Base-by-base conservation (phyloP, 2,329 filamentous ascomycete genomes). In the Alternaria angustiovoidea region DNA sequence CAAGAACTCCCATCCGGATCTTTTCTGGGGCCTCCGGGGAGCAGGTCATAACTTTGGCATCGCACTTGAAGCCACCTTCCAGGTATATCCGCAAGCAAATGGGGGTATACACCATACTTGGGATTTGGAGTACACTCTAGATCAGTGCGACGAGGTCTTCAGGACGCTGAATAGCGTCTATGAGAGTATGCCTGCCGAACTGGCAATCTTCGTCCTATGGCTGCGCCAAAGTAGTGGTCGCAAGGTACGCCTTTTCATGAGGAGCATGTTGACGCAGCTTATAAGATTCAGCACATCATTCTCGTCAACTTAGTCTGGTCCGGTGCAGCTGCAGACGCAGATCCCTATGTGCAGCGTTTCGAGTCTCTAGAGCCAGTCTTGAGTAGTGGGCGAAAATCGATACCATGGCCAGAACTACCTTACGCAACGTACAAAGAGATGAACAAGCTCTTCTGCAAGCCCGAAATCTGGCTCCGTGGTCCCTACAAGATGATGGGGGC, bases 351-450 rank as follows among this genome's bases (percentile, higher is more conserved):
- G 36, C 28, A 54, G 22, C 56, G 49, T 43, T 58, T 58, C 20
- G 56, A 58, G 12, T 54, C 49, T n/a, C 20, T 58, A 18, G 2
- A 2, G 18, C 56, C 56, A 42, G 26, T 58, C 32, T 36, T 54
- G 42, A 48, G 30, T 26, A 54, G 34, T 6, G 56, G 49, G 5
- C 49, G 42, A 20, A 54, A 54, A 11, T 54, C 56, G 12, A 49
- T 58, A 18, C 12, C 56, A 20, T 58, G 56, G 56, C 56, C 56
- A n/a, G 56, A 58, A 26, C 28, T 58, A 6, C 56, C 56, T 12
- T 58, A 38, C 42, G 4, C 56, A 9, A 58, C 56, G 3, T 58
- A 58, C 49, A 58, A 58, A 43, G 56, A 54, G 49, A 58, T 58
- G 28, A 58, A 58, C 12, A 58, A 58, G 36, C 56, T 54, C 26